A percentile compares a stretch with the other conserved stretches of the same genome.
Evolutionary conservation across 345 rosid species (phyloP).

Genomic region (Euclidium syriacum): DNA sequence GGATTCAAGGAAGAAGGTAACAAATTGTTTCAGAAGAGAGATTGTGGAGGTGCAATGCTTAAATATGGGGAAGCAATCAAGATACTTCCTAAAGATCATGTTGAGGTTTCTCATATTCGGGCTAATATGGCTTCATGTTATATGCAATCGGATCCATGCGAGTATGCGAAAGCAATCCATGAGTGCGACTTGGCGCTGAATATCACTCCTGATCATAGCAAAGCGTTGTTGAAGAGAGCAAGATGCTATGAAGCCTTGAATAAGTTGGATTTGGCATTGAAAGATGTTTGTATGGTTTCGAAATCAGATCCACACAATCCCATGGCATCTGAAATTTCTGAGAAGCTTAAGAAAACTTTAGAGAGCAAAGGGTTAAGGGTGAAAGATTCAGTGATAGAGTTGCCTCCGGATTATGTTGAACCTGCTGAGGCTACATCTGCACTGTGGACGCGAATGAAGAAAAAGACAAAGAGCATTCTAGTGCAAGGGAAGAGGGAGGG

Average conservation of each 20-base stretch:
- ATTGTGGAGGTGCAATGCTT: constrained; percentile 63
- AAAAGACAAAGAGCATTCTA: constrained; percentile 36
- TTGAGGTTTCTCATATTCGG: constrained; percentile 59
- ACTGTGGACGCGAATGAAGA: constrained; percentile 38
- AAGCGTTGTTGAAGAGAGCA: constrained; percentile 79
- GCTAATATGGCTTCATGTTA: constrained; percentile 84
- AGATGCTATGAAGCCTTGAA: constrained; percentile 88
- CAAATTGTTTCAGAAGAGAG: constrained; percentile 73
- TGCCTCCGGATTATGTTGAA: constrained; percentile 68
- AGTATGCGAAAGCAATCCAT: constrained; percentile 67
- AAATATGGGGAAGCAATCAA: constrained; percentile 78
- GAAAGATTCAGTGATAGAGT: constrained; percentile 56
- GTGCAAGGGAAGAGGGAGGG: constrained; percentile 27
- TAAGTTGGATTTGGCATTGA: constrained; percentile 66
- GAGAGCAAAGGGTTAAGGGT: constrained; percentile 58
- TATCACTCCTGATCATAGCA: constrained; percentile 60
- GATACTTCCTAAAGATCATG: constrained; percentile 63
- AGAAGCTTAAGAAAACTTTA: constrained; percentile 55
- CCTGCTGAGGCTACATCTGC: constrained; percentile 38
- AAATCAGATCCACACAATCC: constrained; percentile 62
- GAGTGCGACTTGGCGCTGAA: constrained; percentile 76
- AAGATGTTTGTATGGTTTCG: constrained; percentile 63
- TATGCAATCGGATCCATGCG: constrained; percentile 74
- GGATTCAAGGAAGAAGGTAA: constrained; percentile 83
- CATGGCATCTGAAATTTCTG: constrained; percentile 66